Evolutionary conservation across 192 early-diverging fungal species (phyloP).

Genomic region (Backusella tarrabulga): DNA sequence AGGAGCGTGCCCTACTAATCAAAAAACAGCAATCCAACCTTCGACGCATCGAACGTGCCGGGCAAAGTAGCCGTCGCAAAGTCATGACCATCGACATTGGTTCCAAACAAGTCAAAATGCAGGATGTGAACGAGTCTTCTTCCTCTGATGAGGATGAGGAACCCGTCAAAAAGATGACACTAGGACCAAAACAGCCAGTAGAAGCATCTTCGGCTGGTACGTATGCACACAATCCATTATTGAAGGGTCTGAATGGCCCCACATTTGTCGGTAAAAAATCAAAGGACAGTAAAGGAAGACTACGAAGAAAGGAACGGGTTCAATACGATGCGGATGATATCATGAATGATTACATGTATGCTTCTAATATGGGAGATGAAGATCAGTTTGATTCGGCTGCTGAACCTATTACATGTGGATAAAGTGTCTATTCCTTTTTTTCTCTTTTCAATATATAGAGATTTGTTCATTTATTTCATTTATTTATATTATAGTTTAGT

Average conservation of each 20-base stretch:
- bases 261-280: constrained; percentile 18
- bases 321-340: constrained; percentile 12
- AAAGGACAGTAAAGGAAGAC: constrained; percentile 1
- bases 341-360: constrained; percentile 16
- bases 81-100: constrained; percentile 53
- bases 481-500: not conserved
- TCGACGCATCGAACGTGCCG: constrained; percentile 35
- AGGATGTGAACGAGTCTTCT: constrained; percentile 18
- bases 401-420: constrained; percentile 11
- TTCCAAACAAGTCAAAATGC: constrained; percentile 42
- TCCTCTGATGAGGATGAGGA: constrained; percentile 34
- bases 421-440: not conserved
- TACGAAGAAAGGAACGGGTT: constrained; percentile 4
- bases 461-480: no score
- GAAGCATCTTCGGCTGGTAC: constrained; percentile 31
- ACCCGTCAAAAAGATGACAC: not conserved
- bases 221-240: constrained; percentile 33
- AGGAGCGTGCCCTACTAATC: constrained; percentile 40
- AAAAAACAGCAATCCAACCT: constrained; percentile 49
- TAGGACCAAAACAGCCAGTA: not conserved
- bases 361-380: constrained; percentile 22
- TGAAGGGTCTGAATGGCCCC: constrained; percentile 24
- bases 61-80: constrained; percentile 36
- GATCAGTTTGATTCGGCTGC: constrained; percentile 4
- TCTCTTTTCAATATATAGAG: not conserved